Evolutionary conservation across 257 asterid genomes (phyloP), one percentile per base, ranked within the genome.

Genomic region (Penstemon barbatus): DNA sequence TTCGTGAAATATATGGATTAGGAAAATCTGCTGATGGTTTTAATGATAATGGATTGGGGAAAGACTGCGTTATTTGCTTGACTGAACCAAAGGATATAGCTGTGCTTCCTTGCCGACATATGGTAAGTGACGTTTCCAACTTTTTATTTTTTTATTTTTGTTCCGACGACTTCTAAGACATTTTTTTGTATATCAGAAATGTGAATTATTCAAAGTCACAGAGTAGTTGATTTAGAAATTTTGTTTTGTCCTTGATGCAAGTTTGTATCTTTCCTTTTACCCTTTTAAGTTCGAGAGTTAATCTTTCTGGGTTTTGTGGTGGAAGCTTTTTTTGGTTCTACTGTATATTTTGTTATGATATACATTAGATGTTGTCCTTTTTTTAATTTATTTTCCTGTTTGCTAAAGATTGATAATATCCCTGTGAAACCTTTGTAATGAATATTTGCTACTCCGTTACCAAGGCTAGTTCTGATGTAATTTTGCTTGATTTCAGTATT

Each of bases 1-100:
- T 87, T 58, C 77, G 89, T 15, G 96, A 87, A 77, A 80, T 89
- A 66, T 89, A 89, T 62, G 96, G 96, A 15, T 79, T 85, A 48
- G 92, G 89, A 44, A 87, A 84, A 72, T 75, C 79, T 18, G 77
- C 81, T 52, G 70, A 70, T 0, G 78, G 78, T 49, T 73, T 63
- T 59, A 75, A 68, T 18, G 86, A 79, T 37, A 80, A 61, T 64
- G 90, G 80, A 40, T 74, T 85, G 1, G 94, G 90, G 65, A 87
- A 83, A 75, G 95, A 89, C 9, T 89, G 96, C 41, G 87, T 89
- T 54, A 81, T 89, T 57, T 89, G 96, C 87, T 79, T 89, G 89
- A 80, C 89, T 13, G 87, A 89, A 70, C 95, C 86, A 11, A 84
- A 84, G 79, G 91, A 85, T 63, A 83, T 88, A 40, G 85, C 89